phyloP scores from a whole-genome alignment of 306 rosid species.

The Delonix regia region DNA sequence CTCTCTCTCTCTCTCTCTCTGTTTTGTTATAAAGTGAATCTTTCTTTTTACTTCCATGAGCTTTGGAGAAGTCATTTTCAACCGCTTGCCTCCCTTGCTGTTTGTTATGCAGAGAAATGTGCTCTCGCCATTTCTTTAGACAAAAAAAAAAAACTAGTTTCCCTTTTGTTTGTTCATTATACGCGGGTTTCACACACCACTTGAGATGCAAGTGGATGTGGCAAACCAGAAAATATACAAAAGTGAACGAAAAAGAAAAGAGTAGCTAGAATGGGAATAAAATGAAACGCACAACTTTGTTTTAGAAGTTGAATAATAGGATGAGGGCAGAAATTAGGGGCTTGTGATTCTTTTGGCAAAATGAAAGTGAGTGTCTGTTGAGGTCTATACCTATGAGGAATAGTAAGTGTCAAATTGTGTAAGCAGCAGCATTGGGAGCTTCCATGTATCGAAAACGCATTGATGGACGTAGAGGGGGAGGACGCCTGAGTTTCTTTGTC shows the following conservation, averaged over 20 bases:
- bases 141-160: too few species aligned
- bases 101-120: not conserved
- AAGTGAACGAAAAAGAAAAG: too few species aligned
- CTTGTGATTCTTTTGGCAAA: too few species aligned
- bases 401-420: not conserved
- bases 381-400: too few species aligned
- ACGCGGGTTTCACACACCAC: not conserved
- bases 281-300: not conserved
- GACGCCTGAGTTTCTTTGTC: conserved; percentile 51
- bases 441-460: conserved; percentile 62
- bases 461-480: conserved; percentile 39
- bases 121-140: not conserved
- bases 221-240: too few species aligned
- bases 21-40: not conserved
- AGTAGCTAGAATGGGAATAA: not conserved
- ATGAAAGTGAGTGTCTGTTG: too few species aligned
- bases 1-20: not conserved
- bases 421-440: conserved; percentile 40
- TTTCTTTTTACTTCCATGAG: not conserved
- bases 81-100: not conserved
- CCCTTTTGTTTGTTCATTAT: not conserved
- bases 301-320: too few species aligned
- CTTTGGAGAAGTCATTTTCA: not conserved
- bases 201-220: not conserved
- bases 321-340: too few species aligned